Percentiles rank a stretch among this genome's conserved stretches.
phyloP scores from a whole-genome alignment of 192 early-diverging fungal genomes.

The Podila epicladia region DNA sequence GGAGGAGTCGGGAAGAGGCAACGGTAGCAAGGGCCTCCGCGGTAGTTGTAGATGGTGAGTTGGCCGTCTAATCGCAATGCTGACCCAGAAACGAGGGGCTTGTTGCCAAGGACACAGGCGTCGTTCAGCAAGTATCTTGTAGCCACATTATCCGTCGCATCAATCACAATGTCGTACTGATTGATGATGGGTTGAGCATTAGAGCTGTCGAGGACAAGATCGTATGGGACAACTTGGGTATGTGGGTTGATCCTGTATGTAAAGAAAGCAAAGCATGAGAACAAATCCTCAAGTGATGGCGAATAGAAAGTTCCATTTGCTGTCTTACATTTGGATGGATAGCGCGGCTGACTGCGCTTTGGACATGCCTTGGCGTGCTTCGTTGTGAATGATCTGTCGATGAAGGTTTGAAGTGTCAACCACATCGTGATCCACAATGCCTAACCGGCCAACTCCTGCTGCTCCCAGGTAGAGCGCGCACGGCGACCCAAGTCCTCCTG shows the following conservation, averaged over 20 bases:
- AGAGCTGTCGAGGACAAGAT: conserved; percentile 78
- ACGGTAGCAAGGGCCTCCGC: conserved; percentile 93
- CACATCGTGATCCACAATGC: conserved; percentile 92
- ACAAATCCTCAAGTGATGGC: not conserved
- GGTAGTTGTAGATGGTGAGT: conserved; percentile 94
- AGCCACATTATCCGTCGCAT: conserved; percentile 94
- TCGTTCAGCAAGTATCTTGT: conserved; percentile 97
- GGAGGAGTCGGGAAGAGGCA: conserved; percentile 96
- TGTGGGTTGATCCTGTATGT: conserved; percentile 70
- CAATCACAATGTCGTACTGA: conserved; percentile 88
- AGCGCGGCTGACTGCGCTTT: conserved; percentile 84
- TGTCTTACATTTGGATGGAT: conserved; percentile 58
- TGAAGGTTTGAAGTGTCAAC: conserved; percentile 95
- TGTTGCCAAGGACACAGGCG: conserved; percentile 83
- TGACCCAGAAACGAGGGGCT: conserved; percentile 90
- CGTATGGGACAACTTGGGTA: conserved; percentile 70
- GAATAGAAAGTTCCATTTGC: not conserved
- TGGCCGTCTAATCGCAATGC: conserved; percentile 94
- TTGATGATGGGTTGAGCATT: conserved; percentile 82
- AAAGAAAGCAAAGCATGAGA: not conserved
- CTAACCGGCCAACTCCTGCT: conserved; percentile 85
- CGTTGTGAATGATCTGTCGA: conserved; percentile 93
- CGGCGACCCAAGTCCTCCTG: conserved; percentile 95
- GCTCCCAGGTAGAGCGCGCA: conserved; percentile 89
- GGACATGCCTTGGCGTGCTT: conserved; percentile 67